These are phyloP conservation scores for Cyclocybe aegerita DNA, from an alignment of 768 basidiomycete species.

Conservation along the genomic window DNA sequence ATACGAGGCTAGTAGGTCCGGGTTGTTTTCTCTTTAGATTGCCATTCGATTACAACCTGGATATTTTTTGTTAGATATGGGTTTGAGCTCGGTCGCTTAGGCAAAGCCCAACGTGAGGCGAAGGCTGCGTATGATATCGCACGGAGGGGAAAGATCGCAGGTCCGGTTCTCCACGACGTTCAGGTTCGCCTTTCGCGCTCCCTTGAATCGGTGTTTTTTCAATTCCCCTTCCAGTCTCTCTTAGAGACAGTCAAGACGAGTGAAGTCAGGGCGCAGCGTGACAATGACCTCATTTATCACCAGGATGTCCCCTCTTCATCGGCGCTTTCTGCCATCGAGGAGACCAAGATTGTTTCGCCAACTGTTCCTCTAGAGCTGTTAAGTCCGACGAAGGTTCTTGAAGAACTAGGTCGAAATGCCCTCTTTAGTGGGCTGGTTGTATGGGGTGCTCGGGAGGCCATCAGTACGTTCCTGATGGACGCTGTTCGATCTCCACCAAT, in stretches of 20 bases:
- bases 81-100: constrained; percentile 76
- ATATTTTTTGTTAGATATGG: constrained; percentile 65
- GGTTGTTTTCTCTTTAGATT: constrained; percentile 1
- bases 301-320: constrained; percentile 77
- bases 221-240: constrained; percentile 57
- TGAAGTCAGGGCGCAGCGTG: constrained; percentile 72
- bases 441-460: constrained; percentile 87
- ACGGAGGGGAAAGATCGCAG: constrained; percentile 58
- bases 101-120: constrained; percentile 62
- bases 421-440: constrained; percentile 76
- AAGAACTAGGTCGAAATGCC: constrained; percentile 39
- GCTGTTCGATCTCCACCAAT: background rate
- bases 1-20: constrained; percentile 70
- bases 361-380: constrained; percentile 53
- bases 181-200: constrained; percentile 48
- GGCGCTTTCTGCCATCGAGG: constrained; percentile 62
- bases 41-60: constrained; percentile 9
- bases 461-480: constrained; percentile 54
- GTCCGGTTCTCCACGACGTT: constrained; percentile 72
- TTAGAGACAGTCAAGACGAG: constrained; percentile 68
- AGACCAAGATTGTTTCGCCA: constrained; percentile 65
- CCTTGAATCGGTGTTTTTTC: background rate
- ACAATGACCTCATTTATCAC: constrained; percentile 96
- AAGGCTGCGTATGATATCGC: constrained; percentile 71
- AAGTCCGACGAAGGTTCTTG: constrained; percentile 57